These are phyloP conservation scores for Penicillium ochrochloron DNA, from an alignment of 495 filamentous ascomycete genomes.

Conservation along the genomic window DNA sequence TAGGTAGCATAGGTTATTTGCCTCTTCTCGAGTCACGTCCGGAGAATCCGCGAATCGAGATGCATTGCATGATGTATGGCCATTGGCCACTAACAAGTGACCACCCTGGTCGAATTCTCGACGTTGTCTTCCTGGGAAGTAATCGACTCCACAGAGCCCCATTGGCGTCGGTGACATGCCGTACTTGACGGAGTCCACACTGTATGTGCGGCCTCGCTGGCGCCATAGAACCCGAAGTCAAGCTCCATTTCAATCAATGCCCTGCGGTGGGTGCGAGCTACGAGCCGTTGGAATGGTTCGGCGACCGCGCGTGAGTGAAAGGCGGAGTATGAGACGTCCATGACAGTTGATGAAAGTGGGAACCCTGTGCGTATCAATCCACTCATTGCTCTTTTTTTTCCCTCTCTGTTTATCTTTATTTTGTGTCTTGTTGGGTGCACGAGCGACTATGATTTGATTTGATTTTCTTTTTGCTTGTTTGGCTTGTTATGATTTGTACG, in stretches of 20 bases:
- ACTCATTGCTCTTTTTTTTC: constrained; percentile 1
- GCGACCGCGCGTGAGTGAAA: constrained; percentile 6
- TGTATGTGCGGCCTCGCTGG: constrained; percentile 21
- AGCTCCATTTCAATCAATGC: constrained; percentile 14
- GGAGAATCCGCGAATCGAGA: neutral
- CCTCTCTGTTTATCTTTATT: neutral
- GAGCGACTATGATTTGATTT: neutral
- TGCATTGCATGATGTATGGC: neutral
- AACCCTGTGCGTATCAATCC: neutral
- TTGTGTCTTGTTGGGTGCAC: neutral
- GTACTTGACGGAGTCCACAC: neutral
- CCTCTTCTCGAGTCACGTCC: neutral
- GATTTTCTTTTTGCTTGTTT: constrained; percentile 3
- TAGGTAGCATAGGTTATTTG: neutral
- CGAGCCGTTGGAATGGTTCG: constrained; percentile 18
- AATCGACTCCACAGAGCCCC: neutral
- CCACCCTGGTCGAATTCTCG: neutral
- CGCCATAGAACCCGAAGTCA: constrained; percentile 15
- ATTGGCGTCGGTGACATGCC: neutral
- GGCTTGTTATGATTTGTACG: neutral
- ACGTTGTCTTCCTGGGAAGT: neutral
- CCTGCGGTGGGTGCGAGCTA: constrained; percentile 11
- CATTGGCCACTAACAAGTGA: neutral
- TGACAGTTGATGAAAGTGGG: neutral
- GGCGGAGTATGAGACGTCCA: constrained; percentile 7